These are phyloP conservation scores for Hortiboletus campestris DNA, from an alignment of 768 basidiomycete species.

Conservation along the genomic window DNA sequence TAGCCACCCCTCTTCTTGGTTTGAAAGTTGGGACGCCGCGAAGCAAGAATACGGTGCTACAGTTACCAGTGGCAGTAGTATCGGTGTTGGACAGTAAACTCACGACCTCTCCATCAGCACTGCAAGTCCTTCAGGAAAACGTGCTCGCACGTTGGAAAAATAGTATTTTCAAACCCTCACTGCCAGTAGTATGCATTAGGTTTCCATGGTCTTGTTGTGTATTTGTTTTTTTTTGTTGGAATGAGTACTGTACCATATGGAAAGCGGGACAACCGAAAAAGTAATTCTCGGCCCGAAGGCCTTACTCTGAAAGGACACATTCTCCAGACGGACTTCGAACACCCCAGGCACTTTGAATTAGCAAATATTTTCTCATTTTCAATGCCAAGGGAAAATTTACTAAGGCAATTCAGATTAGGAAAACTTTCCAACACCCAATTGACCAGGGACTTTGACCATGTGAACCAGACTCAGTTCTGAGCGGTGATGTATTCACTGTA, in stretches of 20 bases:
- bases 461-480: too few species aligned
- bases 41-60: constrained; percentile 47
- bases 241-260: background rate
- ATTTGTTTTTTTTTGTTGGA: background rate
- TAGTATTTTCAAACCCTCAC: background rate
- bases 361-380: too few species aligned
- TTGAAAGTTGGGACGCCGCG: constrained; percentile 39
- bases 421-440: too few species aligned
- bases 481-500: too few species aligned
- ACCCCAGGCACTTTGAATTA: background rate
- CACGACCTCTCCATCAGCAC: background rate
- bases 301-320: background rate
- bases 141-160: background rate
- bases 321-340: background rate
- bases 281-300: background rate
- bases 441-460: too few species aligned
- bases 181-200: background rate
- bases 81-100: constrained; percentile 24
- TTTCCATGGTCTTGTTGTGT: background rate
- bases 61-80: constrained; percentile 36
- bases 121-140: background rate
- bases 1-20: constrained; percentile 37
- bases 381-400: too few species aligned
- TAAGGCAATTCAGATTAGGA: too few species aligned
- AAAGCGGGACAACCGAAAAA: background rate